A percentile compares a stretch with the other conserved stretches of the same genome.
Conservation (phyloP, 2,329 filamentous ascomycete species). For the Graphilbum fragrans region DNA sequence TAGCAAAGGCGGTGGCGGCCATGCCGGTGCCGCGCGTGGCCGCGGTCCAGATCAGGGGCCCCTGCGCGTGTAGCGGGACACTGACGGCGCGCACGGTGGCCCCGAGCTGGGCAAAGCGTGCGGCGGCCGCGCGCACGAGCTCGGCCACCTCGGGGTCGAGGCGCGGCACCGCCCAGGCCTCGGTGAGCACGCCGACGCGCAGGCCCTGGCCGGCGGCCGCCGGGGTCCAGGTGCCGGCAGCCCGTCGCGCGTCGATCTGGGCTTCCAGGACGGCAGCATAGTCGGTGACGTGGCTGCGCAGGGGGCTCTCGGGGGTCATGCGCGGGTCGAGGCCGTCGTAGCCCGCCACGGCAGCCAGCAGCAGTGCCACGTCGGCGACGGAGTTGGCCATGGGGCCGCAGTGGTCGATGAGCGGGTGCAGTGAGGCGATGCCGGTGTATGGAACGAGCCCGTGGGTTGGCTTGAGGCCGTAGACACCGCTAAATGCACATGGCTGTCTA, state of each 20-base stretch:
- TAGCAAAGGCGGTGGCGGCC: constrained; percentile 16
- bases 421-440: constrained; percentile 31
- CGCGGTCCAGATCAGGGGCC: constrained; percentile 34
- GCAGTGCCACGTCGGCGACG: constrained; percentile 26
- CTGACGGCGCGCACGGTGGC: constrained; percentile 31
- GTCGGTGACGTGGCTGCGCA: constrained; percentile 18
- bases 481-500: constrained; percentile 23
- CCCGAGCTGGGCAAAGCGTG: constrained; percentile 25
- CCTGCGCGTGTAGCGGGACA: constrained; percentile 32
- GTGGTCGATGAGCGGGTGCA: constrained; percentile 30
- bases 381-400: constrained; percentile 30
- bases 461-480: constrained; percentile 31
- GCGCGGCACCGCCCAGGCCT: constrained; percentile 25
- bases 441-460: constrained; percentile 35
- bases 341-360: constrained; percentile 29
- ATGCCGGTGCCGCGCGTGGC: constrained; percentile 18
- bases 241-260: constrained; percentile 12
- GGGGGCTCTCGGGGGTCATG: constrained; percentile 23
- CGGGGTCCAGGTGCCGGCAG: constrained; percentile 12
- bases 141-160: constrained; percentile 24
- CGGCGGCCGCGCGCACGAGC: constrained; percentile 22
- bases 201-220: constrained; percentile 23
- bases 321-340: constrained; percentile 35
- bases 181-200: constrained; percentile 31
- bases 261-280: no score